Evolutionary conservation across 2,329 filamentous ascomycete species (phyloP).

Genomic region (Apiospora malaysiana): DNA sequence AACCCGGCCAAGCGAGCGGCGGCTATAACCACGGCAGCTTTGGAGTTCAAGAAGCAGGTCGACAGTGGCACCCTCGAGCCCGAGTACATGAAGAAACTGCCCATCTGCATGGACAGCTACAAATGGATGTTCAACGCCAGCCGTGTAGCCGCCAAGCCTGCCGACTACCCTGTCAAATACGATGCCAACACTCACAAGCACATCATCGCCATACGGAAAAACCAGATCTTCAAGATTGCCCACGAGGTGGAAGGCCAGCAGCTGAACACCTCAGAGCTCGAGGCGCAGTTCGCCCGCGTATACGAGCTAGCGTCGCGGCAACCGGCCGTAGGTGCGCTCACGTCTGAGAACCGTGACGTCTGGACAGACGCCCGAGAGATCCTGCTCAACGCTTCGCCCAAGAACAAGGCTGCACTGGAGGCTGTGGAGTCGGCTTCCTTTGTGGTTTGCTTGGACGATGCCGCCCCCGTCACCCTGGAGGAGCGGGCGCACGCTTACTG

Average conservation of each 20-base stretch:
- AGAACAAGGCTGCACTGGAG: conserved; percentile 79
- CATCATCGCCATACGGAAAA: conserved; percentile 90
- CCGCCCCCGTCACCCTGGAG: conserved; percentile 88
- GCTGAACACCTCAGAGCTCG: conserved; percentile 87
- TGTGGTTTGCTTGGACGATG: conserved; percentile 91
- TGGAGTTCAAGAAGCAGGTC: conserved; percentile 95
- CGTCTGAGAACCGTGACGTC: conserved; percentile 89
- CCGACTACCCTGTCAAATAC: conserved; percentile 86
- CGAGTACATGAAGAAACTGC: conserved; percentile 98
- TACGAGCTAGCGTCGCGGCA: conserved; percentile 77
- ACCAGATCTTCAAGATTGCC: conserved; percentile 93
- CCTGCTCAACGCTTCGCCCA: conserved; percentile 76
- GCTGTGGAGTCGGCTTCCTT: conserved; percentile 90
- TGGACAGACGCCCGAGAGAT: conserved; percentile 85
- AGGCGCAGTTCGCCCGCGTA: conserved; percentile 85
- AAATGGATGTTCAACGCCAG: conserved; percentile 98
- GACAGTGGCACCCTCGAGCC: conserved; percentile 85
- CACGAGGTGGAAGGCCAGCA: conserved; percentile 83
- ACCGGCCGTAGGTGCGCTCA: conserved; percentile 82
- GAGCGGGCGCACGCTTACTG: conserved; percentile 97
- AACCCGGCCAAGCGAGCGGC: conserved; percentile 93
- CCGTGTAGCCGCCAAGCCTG: conserved; percentile 81
- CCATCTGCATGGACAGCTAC: conserved; percentile 98
- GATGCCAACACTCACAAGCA: conserved; percentile 77
- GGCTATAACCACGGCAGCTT: conserved; percentile 80